Conservation (phyloP, 805 yeast genomes). For the Candida tibetensis region DNA sequence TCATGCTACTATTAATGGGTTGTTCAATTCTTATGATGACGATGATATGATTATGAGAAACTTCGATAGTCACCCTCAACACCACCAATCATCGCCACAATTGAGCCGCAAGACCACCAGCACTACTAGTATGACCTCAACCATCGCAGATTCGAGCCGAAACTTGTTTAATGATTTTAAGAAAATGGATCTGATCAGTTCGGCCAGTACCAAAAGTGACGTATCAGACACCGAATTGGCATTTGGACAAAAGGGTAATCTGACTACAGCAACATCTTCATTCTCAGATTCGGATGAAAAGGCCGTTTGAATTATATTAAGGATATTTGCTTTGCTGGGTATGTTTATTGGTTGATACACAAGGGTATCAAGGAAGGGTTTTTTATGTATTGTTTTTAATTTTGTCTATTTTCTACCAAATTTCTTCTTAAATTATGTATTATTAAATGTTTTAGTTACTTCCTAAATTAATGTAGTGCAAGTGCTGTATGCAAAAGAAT, state of each 20-base stretch:
- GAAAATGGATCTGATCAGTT: constrained; percentile 11
- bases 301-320: neutral
- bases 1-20: constrained; percentile 10
- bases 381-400: neutral
- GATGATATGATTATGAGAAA: constrained; percentile 45
- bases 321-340: neutral
- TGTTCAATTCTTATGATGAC: constrained; percentile 42
- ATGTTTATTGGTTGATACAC: neutral
- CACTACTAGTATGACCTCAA: constrained; percentile 4
- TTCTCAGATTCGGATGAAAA: constrained; percentile 11
- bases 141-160: constrained; percentile 12
- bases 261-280: constrained; percentile 3
- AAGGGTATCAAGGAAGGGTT: neutral
- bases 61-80: constrained; percentile 28
- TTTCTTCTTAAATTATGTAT: constrained; percentile 4
- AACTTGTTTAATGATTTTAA: constrained; percentile 21
- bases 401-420: neutral
- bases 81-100: constrained; percentile 12
- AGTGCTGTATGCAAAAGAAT: no score
- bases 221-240: constrained; percentile 1
- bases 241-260: neutral
- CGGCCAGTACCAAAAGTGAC: constrained; percentile 4
- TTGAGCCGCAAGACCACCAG: constrained; percentile 3
- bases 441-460: constrained; percentile 8
- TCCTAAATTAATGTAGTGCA: neutral